These are phyloP conservation scores for Sporothrix humicola DNA, from an alignment of 2,329 filamentous ascomycete genomes.

Conservation along the genomic window DNA sequence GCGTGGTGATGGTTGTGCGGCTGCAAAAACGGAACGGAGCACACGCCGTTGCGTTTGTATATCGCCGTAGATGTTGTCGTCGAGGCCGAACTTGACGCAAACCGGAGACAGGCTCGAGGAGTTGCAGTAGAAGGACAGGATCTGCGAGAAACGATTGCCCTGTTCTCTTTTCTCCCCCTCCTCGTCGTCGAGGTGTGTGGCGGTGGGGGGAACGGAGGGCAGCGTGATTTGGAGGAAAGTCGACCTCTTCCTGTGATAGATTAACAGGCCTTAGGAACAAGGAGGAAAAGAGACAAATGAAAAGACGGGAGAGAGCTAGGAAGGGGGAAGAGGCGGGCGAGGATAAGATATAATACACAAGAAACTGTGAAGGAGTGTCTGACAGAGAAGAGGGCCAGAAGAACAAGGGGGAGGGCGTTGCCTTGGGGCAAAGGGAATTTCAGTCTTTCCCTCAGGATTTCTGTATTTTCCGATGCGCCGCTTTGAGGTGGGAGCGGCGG, in stretches of 20 bases:
- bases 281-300: background rate
- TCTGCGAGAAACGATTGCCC: slow-evolving; percentile 19
- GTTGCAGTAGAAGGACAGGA: slow-evolving; percentile 9
- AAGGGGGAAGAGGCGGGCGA: slow-evolving; percentile 19
- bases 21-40: background rate
- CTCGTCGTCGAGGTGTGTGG: slow-evolving; percentile 28
- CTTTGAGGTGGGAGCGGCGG: slow-evolving; percentile 10
- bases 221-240: background rate
- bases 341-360: slow-evolving; percentile 31
- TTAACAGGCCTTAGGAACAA: background rate
- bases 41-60: background rate
- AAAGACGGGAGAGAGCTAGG: background rate
- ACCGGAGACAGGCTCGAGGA: background rate
- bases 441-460: slow-evolving; percentile 13
- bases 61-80: background rate
- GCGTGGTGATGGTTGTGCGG: background rate
- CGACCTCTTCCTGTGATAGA: slow-evolving; percentile 20
- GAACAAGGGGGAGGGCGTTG: slow-evolving; percentile 25
- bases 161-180: slow-evolving; percentile 25
- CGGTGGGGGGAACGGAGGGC: background rate
- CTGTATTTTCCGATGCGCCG: slow-evolving; percentile 23
- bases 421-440: slow-evolving; percentile 21
- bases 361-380: slow-evolving; percentile 2
- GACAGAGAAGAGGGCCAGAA: slow-evolving; percentile 8
- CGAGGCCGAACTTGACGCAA: background rate